Evolutionary conservation across 768 basidiomycete genomes (phyloP).

Genomic region (Mycena filopes): DNA sequence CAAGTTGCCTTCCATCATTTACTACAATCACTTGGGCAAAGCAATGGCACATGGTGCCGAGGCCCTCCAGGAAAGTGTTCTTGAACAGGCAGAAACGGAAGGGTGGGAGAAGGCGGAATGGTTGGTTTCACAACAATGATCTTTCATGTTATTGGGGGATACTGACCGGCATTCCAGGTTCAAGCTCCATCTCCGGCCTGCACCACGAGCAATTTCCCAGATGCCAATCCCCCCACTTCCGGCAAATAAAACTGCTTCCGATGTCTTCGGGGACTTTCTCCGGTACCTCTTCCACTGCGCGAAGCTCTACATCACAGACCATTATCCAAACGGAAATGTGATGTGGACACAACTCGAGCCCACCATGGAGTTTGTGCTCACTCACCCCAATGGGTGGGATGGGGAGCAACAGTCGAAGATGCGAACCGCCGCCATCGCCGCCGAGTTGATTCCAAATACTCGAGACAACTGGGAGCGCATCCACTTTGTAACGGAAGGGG

Average conservation of each 20-base stretch:
- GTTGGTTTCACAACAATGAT: slow-evolving; percentile 48
- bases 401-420: slow-evolving; percentile 65
- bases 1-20: slow-evolving; percentile 60
- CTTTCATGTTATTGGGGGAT: too few relatives aligned
- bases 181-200: slow-evolving; percentile 51
- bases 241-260: slow-evolving; percentile 47
- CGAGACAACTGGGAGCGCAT: slow-evolving; percentile 53
- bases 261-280: slow-evolving; percentile 62
- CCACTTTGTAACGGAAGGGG: slow-evolving; percentile 69
- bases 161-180: slow-evolving; percentile 47
- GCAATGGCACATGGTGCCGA: slow-evolving; percentile 57
- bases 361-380: slow-evolving; percentile 62
- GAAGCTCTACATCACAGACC: slow-evolving; percentile 57
- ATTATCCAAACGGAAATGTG: slow-evolving; percentile 52
- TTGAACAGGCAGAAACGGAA: slow-evolving; percentile 53
- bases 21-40: slow-evolving; percentile 53
- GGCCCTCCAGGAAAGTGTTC: slow-evolving; percentile 49
- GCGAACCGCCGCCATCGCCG: slow-evolving; percentile 61
- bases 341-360: slow-evolving; percentile 58
- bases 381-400: slow-evolving; percentile 76
- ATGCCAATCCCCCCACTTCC: slow-evolving; percentile 54
- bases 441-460: slow-evolving; percentile 59
- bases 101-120: slow-evolving; percentile 59
- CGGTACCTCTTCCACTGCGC: slow-evolving; percentile 59
- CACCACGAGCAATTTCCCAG: slow-evolving; percentile 31